Evolutionary conservation across 2,329 filamentous ascomycete genomes (phyloP).

Genomic region (Diaporthe australafricana): DNA sequence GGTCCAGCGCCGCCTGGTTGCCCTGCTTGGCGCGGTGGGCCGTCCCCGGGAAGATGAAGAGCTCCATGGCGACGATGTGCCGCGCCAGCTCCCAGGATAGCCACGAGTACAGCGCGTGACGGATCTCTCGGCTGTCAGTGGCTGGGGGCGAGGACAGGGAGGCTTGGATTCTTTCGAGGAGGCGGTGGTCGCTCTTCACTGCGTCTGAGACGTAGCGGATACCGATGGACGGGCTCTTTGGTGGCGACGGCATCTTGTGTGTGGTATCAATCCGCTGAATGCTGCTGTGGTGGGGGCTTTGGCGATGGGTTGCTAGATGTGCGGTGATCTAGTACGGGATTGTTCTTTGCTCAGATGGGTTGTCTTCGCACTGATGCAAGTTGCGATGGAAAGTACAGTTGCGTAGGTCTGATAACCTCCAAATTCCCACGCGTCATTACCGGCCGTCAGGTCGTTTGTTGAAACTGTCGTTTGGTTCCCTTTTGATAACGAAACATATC

Average conservation of each 20-base stretch:
- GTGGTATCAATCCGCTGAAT: neutral
- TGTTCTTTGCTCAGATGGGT: neutral
- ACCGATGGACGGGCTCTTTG: slow-evolving; percentile 8
- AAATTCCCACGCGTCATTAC: neutral
- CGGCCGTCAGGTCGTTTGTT: neutral
- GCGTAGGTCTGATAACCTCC: slow-evolving; percentile 19
- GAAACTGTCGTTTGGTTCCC: neutral
- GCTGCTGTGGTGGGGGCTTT: neutral
- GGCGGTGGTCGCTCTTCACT: slow-evolving; percentile 34
- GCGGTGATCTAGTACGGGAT: neutral
- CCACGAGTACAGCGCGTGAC: slow-evolving; percentile 3
- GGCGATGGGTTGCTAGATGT: too few relatives aligned
- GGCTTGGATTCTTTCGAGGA: slow-evolving; percentile 28
- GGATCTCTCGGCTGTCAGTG: neutral
- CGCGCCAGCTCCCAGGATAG: slow-evolving; percentile 35
- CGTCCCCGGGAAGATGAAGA: slow-evolving; percentile 35
- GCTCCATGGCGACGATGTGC: slow-evolving; percentile 30
- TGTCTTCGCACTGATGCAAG: neutral
- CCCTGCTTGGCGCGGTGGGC: slow-evolving; percentile 23
- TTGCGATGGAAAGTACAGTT: neutral
- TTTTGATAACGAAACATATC: slow-evolving; percentile 1
- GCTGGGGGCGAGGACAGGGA: neutral
- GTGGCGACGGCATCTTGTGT: slow-evolving; percentile 9
- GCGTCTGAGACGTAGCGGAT: slow-evolving; percentile 36
- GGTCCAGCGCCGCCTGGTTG: neutral